These are phyloP conservation scores for Acer campestre DNA, from an alignment of 345 rosid species.

Conservation along the genomic window DNA sequence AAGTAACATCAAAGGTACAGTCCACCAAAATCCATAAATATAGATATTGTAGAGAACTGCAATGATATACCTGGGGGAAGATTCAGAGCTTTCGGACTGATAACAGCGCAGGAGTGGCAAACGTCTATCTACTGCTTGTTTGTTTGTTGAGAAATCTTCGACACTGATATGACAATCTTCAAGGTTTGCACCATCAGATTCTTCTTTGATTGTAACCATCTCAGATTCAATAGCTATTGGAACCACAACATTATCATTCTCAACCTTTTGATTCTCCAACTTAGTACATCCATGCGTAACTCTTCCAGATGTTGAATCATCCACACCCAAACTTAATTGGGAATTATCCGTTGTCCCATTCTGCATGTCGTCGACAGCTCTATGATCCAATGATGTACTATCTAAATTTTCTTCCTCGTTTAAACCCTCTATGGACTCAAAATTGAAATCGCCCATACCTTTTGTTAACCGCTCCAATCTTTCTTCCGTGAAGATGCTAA, in stretches of 20 bases:
- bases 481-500: slow-evolving; percentile 87
- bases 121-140: slow-evolving; percentile 55
- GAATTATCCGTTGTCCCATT: slow-evolving; percentile 32
- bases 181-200: slow-evolving; percentile 34
- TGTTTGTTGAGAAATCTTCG: slow-evolving; percentile 44
- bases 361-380: slow-evolving; percentile 30
- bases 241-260: slow-evolving; percentile 29
- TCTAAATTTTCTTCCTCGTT: slow-evolving; percentile 39
- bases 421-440: slow-evolving; percentile 40
- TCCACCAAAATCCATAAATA: neutral
- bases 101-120: slow-evolving; percentile 61
- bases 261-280: slow-evolving; percentile 36
- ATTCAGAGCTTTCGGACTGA: slow-evolving; percentile 80
- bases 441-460: slow-evolving; percentile 54
- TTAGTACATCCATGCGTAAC: slow-evolving; percentile 33
- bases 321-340: slow-evolving; percentile 30
- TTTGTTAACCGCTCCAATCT: slow-evolving; percentile 82
- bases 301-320: slow-evolving; percentile 39
- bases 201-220: slow-evolving; percentile 31
- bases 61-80: slow-evolving; percentile 68
- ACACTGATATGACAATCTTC: slow-evolving; percentile 37
- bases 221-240: slow-evolving; percentile 39
- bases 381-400: slow-evolving; percentile 28
- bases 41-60: slow-evolving; percentile 9
- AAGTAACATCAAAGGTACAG: neutral